Percentiles rank a stretch among this genome's conserved stretches.
phyloP scores from a whole-genome alignment of 78 protist genomes.

The Polysphondylium violaceum region DNA sequence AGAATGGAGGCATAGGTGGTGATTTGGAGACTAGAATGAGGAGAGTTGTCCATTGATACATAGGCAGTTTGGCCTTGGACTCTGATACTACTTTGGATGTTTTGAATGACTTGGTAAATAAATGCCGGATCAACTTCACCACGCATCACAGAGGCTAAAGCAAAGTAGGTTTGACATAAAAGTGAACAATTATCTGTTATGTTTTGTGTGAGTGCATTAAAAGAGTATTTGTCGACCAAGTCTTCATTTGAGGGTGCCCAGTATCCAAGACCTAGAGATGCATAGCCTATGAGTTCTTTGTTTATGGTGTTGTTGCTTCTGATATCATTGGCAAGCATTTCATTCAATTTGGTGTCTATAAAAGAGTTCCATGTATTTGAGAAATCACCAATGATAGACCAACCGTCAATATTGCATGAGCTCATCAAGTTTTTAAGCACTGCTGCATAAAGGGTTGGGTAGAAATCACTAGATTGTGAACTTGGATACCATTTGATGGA shows the following conservation, averaged over 20 bases:
- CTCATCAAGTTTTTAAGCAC: constrained; percentile 29
- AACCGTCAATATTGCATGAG: constrained; percentile 12
- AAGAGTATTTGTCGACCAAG: constrained; percentile 17
- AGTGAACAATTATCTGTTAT: constrained; percentile 61
- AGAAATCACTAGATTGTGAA: background rate
- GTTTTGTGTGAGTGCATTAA: constrained; percentile 32
- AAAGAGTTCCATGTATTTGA: background rate
- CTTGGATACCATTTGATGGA: constrained; percentile 43
- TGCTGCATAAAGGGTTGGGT: constrained; percentile 49
- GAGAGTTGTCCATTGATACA: background rate
- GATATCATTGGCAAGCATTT: background rate
- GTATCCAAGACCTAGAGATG: constrained; percentile 63
- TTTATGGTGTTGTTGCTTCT: background rate
- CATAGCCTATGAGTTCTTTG: constrained; percentile 36
- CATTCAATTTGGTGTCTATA: constrained; percentile 25
- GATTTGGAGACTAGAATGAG: background rate
- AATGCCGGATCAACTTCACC: constrained; percentile 14
- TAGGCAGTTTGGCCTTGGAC: constrained; percentile 74
- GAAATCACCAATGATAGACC: constrained; percentile 7
- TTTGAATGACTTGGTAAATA: constrained; percentile 8
- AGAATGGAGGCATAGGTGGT: constrained; percentile 33
- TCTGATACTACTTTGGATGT: constrained; percentile 17
- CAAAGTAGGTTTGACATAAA: constrained; percentile 57
- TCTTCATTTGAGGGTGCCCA: constrained; percentile 62
- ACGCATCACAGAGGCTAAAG: constrained; percentile 14